Evolutionary conservation across 2,329 filamentous ascomycete genomes (phyloP).

Genomic region (Pestalotiopsis sp.): DNA sequence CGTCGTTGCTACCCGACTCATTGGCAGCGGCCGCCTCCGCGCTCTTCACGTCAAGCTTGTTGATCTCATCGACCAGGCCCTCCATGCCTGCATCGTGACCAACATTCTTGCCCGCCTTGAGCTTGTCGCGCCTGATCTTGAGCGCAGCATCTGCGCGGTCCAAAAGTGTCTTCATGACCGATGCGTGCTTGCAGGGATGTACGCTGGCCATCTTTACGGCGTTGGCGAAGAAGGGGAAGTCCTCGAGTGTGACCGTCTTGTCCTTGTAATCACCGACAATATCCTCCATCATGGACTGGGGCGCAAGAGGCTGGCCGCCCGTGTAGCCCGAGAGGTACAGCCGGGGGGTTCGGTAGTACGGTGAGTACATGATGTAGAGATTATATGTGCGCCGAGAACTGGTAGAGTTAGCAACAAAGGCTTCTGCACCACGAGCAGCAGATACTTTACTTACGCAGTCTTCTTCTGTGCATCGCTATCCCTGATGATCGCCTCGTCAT

Average conservation of each 20-base stretch:
- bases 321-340: constrained; percentile 94
- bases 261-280: constrained; percentile 96
- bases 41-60: constrained; percentile 60
- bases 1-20: constrained; percentile 54
- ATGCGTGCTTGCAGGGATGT: constrained; percentile 95
- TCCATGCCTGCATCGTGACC: constrained; percentile 68
- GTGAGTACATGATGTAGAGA: constrained; percentile 96
- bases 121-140: constrained; percentile 83
- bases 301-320: constrained; percentile 77
- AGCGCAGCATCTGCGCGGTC: constrained; percentile 93
- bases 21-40: constrained; percentile 46
- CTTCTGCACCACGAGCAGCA: constrained; percentile 12
- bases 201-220: constrained; percentile 95
- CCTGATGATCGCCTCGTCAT: constrained; percentile 93
- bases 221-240: constrained; percentile 92
- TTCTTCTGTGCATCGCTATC: constrained; percentile 59
- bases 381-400: constrained; percentile 92
- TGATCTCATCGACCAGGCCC: constrained; percentile 81
- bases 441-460: constrained; percentile 40
- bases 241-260: constrained; percentile 97
- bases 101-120: constrained; percentile 60
- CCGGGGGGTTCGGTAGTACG: constrained; percentile 94
- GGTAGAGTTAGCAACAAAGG: constrained; percentile 14
- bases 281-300: constrained; percentile 91
- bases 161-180: constrained; percentile 96